Evolutionary conservation across 495 filamentous ascomycete species (phyloP).

Genomic region (Aspergillus saccharolyticus): DNA sequence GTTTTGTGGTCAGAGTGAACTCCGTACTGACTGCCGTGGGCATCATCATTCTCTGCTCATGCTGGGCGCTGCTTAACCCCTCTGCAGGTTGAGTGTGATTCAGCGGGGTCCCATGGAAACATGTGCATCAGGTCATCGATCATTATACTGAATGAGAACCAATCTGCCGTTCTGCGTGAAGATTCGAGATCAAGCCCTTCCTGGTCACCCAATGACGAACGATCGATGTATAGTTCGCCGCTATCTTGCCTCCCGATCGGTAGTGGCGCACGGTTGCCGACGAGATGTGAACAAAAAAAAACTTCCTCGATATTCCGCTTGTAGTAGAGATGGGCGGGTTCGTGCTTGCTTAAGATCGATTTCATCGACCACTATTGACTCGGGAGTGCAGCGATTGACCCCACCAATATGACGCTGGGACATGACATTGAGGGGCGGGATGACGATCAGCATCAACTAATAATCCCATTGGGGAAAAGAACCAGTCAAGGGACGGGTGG

Average conservation of each 20-base stretch:
- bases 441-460: constrained; percentile 9
- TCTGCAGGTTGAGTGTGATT: background rate
- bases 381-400: constrained; percentile 4
- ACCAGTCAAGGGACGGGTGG: constrained; percentile 3
- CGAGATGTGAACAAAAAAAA: background rate
- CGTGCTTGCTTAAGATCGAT: background rate
- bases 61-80: background rate
- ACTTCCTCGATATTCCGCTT: background rate
- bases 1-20: background rate
- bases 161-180: background rate
- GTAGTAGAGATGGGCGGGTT: background rate
- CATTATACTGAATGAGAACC: constrained; percentile 5
- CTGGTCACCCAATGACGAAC: background rate
- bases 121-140: background rate
- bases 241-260: constrained; percentile 1
- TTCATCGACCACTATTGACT: constrained; percentile 9
- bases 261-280: background rate
- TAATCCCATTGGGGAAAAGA: constrained; percentile 9
- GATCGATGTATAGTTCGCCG: background rate
- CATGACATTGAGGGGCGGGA: constrained; percentile 6
- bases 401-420: constrained; percentile 10
- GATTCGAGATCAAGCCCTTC: background rate
- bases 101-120: constrained; percentile 9
- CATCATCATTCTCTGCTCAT: background rate
- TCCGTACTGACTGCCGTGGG: background rate